These are phyloP conservation scores for Agrocybe pediades DNA, from an alignment of 768 basidiomycete genomes.

Conservation along the genomic window DNA sequence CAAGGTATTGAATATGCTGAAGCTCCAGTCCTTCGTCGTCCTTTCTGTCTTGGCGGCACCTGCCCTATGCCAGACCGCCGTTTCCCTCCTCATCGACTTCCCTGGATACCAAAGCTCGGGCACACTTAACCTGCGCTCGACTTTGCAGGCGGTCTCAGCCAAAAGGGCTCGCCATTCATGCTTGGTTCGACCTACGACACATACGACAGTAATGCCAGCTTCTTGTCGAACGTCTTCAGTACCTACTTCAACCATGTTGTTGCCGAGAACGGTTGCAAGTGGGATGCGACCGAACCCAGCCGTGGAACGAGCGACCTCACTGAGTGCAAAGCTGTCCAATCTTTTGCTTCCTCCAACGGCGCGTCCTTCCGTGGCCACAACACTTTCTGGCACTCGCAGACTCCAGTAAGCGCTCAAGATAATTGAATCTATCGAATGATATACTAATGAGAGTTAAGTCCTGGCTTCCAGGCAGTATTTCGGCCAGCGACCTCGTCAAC, in stretches of 20 bases:
- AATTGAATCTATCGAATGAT: too few species aligned
- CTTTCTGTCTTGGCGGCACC: conserved; percentile 15
- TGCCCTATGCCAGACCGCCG: conserved; percentile 15
- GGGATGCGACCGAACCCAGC: conserved; percentile 16
- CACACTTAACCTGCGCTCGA: conserved; percentile 14
- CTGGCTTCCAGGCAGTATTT: conserved; percentile 15
- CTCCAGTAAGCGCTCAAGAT: conserved; percentile 5
- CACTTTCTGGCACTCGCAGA: conserved; percentile 18
- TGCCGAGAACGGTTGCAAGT: conserved; percentile 17
- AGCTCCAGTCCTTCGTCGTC: conserved; percentile 12
- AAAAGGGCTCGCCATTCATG: conserved; percentile 8
- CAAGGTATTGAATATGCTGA: conserved; percentile 1
- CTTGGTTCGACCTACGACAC: conserved; percentile 17
- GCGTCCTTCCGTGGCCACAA: conserved; percentile 16
- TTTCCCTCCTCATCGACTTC: conserved; percentile 16
- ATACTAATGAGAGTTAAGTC: conserved; percentile 3
- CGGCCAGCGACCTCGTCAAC: conserved; percentile 14
- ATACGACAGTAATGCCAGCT: conserved; percentile 13
- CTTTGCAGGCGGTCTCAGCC: conserved; percentile 8
- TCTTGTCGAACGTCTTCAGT: conserved; percentile 14
- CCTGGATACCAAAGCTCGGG: conserved; percentile 13
- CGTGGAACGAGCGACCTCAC: conserved; percentile 11
- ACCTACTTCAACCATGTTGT: conserved; percentile 17
- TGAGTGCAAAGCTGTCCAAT: conserved; percentile 12
- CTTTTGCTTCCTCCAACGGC: conserved; percentile 7